Evolutionary conservation across 768 basidiomycete genomes (phyloP).

Genomic region (Austroboletus eburneus): DNA sequence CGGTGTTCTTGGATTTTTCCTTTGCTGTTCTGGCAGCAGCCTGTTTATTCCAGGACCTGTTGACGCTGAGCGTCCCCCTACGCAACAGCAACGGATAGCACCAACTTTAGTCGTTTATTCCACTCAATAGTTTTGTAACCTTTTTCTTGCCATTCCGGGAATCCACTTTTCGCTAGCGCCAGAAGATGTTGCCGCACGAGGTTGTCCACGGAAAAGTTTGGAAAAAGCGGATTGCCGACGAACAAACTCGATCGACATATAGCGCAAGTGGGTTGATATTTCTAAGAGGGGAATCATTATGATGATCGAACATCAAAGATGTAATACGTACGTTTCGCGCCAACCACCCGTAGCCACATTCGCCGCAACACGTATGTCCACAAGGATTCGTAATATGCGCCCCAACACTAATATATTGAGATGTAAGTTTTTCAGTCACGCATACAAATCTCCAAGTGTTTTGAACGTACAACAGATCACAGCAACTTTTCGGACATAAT

Average conservation of each 20-base stretch:
- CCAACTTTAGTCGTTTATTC: constrained; percentile 52
- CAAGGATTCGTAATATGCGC: constrained; percentile 66
- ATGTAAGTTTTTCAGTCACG: not conserved
- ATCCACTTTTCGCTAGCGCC: constrained; percentile 42
- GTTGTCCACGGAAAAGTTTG: constrained; percentile 61
- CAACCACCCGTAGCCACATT: constrained; percentile 62
- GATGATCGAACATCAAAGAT: constrained; percentile 1
- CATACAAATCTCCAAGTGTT: not conserved
- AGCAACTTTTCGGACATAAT: constrained; percentile 51
- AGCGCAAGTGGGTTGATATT: constrained; percentile 48
- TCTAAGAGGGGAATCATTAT: constrained; percentile 20
- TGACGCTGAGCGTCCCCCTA: not conserved
- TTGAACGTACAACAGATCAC: constrained; percentile 58
- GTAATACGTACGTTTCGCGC: constrained; percentile 41
- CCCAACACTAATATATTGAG: constrained; percentile 42
- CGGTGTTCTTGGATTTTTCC: constrained; percentile 14
- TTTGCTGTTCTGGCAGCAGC: constrained; percentile 10
- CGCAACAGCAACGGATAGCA: constrained; percentile 4
- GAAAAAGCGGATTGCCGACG: constrained; percentile 45
- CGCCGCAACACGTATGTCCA: constrained; percentile 69
- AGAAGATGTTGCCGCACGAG: constrained; percentile 56
- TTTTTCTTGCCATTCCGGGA: constrained; percentile 48
- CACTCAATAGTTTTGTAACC: constrained; percentile 51
- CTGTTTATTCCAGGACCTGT: constrained; percentile 30
- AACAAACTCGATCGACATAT: constrained; percentile 52